Evolutionary conservation across 495 filamentous ascomycete species (phyloP), one percentile per base, ranked within the genome.

Genomic region (Friedmanniomyces simplex): DNA sequence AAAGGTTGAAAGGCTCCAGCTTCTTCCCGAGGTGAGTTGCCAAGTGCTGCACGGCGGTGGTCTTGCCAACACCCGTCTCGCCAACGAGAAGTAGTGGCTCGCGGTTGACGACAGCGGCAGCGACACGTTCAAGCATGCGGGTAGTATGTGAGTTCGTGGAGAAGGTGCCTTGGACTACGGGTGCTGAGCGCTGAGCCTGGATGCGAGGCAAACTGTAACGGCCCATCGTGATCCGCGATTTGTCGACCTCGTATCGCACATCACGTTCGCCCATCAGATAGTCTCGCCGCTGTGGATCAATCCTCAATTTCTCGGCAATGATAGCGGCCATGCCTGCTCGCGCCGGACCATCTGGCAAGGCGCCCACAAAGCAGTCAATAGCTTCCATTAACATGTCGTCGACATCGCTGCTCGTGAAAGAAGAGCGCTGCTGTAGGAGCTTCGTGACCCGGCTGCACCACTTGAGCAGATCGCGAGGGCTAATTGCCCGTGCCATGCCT

Each of bases 31-130:
- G 78, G 16, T 84, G 74, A 30, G 86, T 81, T 2, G 94, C 90
- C 55, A 99, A 74, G 63, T 96, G 89, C 66, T 99, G 94, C 45
- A 99, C 82, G 13, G 91, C 84, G 1, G 91, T 91, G 1, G 94
- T 99, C 71, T 99, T 99, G 65, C 94, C 94, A 50, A 93, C 95
- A 72, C 94, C 94, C 2, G 94, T 99, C 72, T 99, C 94, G 60
- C 94, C 94, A 37, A 99, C 93, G 50, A 99, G 81, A 26, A 99
- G 72, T 10, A 95, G 79, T 1, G 94, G 93, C 66, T 99, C 94
- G 3, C 81, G 79, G 69, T 90, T 82, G 55, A 85, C 81, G 14
- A 96, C 79, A 1, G 90, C 83, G 28, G 86, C 83, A 5, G 86
- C 84, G 57, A 96, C 84, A 68, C 91, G 87, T 66, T 99, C 93